Evolutionary conservation across 164 flowering plant species (phyloP).

Genomic region (Magnolia kwangsiensis): DNA sequence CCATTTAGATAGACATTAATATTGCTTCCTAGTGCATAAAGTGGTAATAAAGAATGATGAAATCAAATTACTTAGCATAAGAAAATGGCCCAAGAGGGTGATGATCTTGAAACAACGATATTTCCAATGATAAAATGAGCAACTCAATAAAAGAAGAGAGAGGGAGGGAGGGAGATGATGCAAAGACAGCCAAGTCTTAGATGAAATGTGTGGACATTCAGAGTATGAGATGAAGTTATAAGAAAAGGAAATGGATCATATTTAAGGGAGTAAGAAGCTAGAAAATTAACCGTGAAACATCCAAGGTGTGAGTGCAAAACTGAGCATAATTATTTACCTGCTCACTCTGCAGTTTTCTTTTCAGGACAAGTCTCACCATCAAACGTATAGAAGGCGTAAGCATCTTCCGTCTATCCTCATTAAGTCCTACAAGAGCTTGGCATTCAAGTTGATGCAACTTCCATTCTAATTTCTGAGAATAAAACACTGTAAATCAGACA

Average conservation of each 20-base stretch:
- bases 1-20: too few relatives aligned
- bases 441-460: conserved; percentile 84
- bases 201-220: too few relatives aligned
- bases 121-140: neutral
- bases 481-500: neutral
- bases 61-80: neutral
- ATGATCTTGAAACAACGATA: neutral
- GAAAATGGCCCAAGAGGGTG: neutral
- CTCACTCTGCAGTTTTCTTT: conserved; percentile 65
- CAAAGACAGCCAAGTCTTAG: neutral
- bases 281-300: neutral
- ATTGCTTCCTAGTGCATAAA: too few relatives aligned
- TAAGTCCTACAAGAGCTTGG: conserved; percentile 50
- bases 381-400: conserved; percentile 81
- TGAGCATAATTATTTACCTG: conserved; percentile 38
- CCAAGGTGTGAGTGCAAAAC: neutral
- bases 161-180: neutral
- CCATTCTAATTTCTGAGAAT: conserved; percentile 82
- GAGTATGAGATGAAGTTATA: neutral
- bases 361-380: conserved; percentile 72
- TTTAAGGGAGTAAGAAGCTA: neutral
- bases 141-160: neutral
- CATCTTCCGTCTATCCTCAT: conserved; percentile 48
- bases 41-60: neutral
- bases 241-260: neutral